phyloP scores from a whole-genome alignment of 2,329 filamentous ascomycete species.

The Penicillium oxalicum region DNA sequence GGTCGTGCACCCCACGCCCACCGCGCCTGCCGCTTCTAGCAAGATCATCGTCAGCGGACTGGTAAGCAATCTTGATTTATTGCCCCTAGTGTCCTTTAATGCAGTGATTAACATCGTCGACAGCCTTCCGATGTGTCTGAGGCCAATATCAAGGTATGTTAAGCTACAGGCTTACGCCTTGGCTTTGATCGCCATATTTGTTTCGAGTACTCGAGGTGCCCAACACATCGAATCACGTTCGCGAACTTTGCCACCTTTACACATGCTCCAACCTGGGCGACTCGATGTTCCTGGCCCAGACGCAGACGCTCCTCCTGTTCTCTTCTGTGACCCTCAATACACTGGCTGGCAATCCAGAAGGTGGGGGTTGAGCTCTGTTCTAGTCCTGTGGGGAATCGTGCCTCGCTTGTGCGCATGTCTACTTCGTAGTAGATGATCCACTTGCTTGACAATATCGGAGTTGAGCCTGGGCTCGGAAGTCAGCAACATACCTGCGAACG shows the following conservation, averaged over 20 bases:
- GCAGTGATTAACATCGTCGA: constrained; percentile 42
- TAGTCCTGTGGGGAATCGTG: constrained; percentile 44
- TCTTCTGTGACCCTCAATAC: constrained; percentile 23
- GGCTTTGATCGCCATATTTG: constrained; percentile 64
- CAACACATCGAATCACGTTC: constrained; percentile 30
- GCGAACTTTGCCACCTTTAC: constrained; percentile 21
- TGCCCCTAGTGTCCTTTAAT: constrained; percentile 7
- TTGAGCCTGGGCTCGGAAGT: constrained; percentile 27
- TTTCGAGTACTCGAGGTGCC: constrained; percentile 39
- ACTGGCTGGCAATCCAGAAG: constrained; percentile 26
- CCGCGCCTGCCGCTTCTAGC: constrained; percentile 64
- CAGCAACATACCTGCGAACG: constrained; percentile 18
- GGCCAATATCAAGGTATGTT: constrained; percentile 99
- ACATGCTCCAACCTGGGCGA: constrained; percentile 17
- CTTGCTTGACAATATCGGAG: constrained; percentile 25
- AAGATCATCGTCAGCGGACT: constrained; percentile 99
- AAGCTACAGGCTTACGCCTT: constrained; percentile 69
- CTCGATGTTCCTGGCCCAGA: constrained; percentile 25
- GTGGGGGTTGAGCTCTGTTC: constrained; percentile 54
- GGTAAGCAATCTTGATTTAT: constrained; percentile 54
- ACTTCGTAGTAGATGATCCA: constrained; percentile 46
- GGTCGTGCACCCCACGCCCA: constrained; percentile 57
- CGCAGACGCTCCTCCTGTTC: constrained; percentile 31
- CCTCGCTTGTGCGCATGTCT: constrained; percentile 38
- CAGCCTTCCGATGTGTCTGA: constrained; percentile 96